These are phyloP conservation scores for Rhodomyrtus psidioides DNA, from an alignment of 441 rosid genomes.

Conservation along the genomic window DNA sequence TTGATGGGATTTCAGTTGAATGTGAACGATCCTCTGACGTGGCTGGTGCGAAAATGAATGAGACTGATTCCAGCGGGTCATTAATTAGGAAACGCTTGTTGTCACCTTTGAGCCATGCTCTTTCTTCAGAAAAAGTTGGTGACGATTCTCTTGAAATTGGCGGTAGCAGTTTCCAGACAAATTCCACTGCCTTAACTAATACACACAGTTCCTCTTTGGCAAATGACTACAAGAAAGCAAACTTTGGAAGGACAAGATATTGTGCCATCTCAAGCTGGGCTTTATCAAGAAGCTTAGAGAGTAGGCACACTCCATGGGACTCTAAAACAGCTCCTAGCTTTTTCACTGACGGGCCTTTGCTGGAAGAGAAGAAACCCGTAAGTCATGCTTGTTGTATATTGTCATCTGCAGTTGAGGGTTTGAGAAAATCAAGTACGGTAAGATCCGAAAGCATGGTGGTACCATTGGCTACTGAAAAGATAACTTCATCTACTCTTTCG, in stretches of 20 bases:
- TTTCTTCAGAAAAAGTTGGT: slow-evolving; percentile 45
- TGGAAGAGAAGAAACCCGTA: slow-evolving; percentile 27
- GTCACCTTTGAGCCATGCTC: slow-evolving; percentile 61
- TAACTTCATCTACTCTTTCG: slow-evolving; percentile 47
- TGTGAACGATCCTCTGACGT: slow-evolving; percentile 22
- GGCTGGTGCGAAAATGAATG: slow-evolving; percentile 19
- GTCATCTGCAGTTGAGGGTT: slow-evolving; percentile 30
- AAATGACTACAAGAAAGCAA: slow-evolving; percentile 59
- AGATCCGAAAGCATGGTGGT: slow-evolving; percentile 33
- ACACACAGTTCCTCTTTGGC: slow-evolving; percentile 17
- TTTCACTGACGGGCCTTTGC: slow-evolving; percentile 74
- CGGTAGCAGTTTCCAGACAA: slow-evolving; percentile 25
- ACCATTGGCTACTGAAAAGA: slow-evolving; percentile 30
- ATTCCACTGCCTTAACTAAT: slow-evolving; percentile 20
- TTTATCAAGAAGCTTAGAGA: slow-evolving; percentile 43
- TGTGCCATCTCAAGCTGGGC: slow-evolving; percentile 28
- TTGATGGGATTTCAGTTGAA: slow-evolving; percentile 28
- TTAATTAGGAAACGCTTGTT: slow-evolving; percentile 63
- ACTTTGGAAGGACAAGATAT: slow-evolving; percentile 34
- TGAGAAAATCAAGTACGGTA: slow-evolving; percentile 23
- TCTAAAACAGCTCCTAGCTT: slow-evolving; percentile 30
- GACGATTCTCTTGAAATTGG: slow-evolving; percentile 60
- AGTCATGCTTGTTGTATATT: slow-evolving; percentile 19
- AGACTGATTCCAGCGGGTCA: slow-evolving; percentile 45
- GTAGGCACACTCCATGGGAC: slow-evolving; percentile 21